Percentiles rank a stretch among this genome's conserved stretches.
Evolutionary conservation across 2,329 filamentous ascomycete genomes (phyloP).

Genomic region (Diaporthe amygdali): DNA sequence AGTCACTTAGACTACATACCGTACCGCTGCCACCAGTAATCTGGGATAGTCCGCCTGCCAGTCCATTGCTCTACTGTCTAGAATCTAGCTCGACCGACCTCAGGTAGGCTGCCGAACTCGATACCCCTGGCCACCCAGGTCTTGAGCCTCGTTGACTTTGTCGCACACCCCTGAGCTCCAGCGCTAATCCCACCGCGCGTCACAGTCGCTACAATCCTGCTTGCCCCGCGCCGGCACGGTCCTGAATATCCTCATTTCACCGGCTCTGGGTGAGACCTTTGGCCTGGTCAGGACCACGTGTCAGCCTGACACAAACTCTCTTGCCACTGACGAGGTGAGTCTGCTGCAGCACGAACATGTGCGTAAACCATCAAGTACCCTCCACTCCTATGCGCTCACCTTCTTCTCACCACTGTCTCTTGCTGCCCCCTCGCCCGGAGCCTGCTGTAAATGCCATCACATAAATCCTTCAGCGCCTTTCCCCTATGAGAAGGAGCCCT

Average conservation of each 20-base stretch:
- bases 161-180: not conserved
- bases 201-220: not conserved
- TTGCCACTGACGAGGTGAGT: not conserved
- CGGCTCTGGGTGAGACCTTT: constrained; percentile 1
- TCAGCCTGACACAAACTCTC: not conserved
- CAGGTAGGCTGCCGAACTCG: constrained; percentile 3
- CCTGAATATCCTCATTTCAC: constrained; percentile 7
- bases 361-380: not conserved
- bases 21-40: not conserved
- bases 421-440: not conserved
- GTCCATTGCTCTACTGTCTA: not conserved
- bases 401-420: not conserved
- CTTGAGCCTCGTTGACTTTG: not conserved
- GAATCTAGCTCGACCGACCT: not conserved
- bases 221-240: constrained; percentile 9
- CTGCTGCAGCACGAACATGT: not conserved
- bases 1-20: not conserved
- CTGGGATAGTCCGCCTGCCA: not conserved
- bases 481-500: not conserved
- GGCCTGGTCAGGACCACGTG: constrained; percentile 1
- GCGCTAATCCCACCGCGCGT: constrained; percentile 2
- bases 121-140: not conserved
- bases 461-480: not conserved
- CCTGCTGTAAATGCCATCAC: constrained; percentile 1
- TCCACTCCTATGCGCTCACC: not conserved